These are phyloP conservation scores for Aureobasidium sp. DNA, from an alignment of 2,329 filamentous ascomycete species.

Conservation along the genomic window DNA sequence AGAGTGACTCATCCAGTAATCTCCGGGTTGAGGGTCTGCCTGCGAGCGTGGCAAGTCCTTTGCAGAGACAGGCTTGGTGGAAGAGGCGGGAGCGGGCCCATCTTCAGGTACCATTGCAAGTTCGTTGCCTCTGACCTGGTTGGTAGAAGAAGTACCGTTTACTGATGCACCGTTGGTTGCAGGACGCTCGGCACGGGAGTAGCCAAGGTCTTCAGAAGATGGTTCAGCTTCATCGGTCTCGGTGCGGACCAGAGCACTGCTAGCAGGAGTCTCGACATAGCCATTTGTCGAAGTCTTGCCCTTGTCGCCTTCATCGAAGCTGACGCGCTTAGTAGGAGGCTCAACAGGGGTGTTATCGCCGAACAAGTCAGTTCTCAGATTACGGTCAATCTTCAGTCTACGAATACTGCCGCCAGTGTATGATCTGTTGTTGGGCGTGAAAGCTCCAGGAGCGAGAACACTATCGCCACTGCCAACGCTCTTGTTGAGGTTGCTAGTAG, in stretches of 20 bases:
- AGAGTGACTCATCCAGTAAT: slow-evolving; percentile 80
- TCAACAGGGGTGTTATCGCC: slow-evolving; percentile 31
- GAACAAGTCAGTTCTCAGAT: slow-evolving; percentile 63
- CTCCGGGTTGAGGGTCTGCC: slow-evolving; percentile 50
- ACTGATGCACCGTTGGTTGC: slow-evolving; percentile 26
- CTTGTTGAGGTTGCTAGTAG: slow-evolving; percentile 74
- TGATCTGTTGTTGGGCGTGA: slow-evolving; percentile 54
- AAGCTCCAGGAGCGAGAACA: slow-evolving; percentile 75
- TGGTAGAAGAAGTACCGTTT: slow-evolving; percentile 51
- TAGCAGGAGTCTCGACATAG: slow-evolving; percentile 31
- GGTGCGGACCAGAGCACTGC: slow-evolving; percentile 45
- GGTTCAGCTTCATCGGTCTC: slow-evolving; percentile 43
- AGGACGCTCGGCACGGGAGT: slow-evolving; percentile 43
- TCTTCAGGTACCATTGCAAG: slow-evolving; percentile 73
- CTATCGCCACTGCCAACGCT: slow-evolving; percentile 72
- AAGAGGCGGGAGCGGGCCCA: slow-evolving; percentile 28
- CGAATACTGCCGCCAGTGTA: slow-evolving; percentile 70
- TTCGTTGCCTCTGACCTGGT: slow-evolving; percentile 61
- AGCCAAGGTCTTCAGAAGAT: slow-evolving; percentile 51
- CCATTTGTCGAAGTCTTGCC: slow-evolving; percentile 20
- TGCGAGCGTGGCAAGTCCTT: slow-evolving; percentile 11
- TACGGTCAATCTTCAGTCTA: slow-evolving; percentile 85
- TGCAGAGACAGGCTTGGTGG: neutral
- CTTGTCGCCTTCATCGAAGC: slow-evolving; percentile 55
- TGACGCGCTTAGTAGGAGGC: slow-evolving; percentile 66